Conservation (phyloP, 164 flowering plant genomes). For the Magnolia officinalis region DNA sequence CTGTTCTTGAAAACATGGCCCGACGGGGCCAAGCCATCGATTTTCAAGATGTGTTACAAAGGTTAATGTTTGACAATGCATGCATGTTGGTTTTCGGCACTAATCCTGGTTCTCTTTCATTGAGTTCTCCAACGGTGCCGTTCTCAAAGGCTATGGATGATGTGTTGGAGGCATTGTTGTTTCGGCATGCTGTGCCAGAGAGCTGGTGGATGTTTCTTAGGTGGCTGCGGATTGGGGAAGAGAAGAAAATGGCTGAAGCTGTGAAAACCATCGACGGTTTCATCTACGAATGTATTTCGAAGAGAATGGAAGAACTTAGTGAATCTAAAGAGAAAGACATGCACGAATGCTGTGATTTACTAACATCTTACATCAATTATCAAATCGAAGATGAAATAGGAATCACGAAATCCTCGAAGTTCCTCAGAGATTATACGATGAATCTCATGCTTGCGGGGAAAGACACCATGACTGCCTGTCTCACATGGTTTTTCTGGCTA, state of each 20-base stretch:
- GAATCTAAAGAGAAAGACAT: background rate
- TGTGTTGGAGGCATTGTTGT: slow-evolving; percentile 18
- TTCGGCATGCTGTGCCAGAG: slow-evolving; percentile 20
- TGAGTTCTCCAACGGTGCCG: slow-evolving; percentile 15
- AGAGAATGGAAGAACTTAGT: slow-evolving; percentile 1
- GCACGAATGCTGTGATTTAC: background rate
- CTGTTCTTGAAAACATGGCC: slow-evolving; percentile 10
- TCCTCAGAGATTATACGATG: slow-evolving; percentile 13
- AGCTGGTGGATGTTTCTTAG: slow-evolving; percentile 23
- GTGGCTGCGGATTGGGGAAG: slow-evolving; percentile 22
- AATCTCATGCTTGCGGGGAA: slow-evolving; percentile 13
- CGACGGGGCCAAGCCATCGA: slow-evolving; percentile 9
- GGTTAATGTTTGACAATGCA: slow-evolving; percentile 25
- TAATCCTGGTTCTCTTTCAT: slow-evolving; percentile 12
- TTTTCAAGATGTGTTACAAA: slow-evolving; percentile 30
- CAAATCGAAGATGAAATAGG: background rate
- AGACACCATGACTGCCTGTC: slow-evolving; percentile 6
- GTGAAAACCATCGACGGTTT: slow-evolving; percentile 10
- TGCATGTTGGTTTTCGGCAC: slow-evolving; percentile 15
- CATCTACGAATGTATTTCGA: slow-evolving; percentile 5
- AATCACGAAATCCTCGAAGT: background rate
- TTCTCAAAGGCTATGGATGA: slow-evolving; percentile 27
- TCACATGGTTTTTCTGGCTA: slow-evolving; percentile 24
- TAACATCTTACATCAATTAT: slow-evolving; percentile 13
- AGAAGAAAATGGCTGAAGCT: slow-evolving; percentile 19